Evolutionary conservation across 352 stramenopile genomes (phyloP), one percentile per base, ranked within the genome.

Genomic region (Pythium scleroteichum): DNA sequence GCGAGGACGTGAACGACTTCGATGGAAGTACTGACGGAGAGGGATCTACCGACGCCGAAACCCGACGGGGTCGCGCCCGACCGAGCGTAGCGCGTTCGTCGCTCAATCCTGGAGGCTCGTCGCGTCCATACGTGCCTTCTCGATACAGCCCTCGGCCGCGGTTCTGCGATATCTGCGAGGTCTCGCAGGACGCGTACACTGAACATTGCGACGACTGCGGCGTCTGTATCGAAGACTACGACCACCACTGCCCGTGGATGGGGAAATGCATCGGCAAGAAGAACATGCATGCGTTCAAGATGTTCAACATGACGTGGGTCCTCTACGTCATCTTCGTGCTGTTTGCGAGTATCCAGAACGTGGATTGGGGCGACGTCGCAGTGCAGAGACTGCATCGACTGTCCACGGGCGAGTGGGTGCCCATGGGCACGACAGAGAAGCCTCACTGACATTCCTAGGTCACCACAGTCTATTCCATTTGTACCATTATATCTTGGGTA

Each of bases 241-340:
- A 94, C 44, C 94, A 98, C 75, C 90, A 98, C 64, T 98, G 92
- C 73, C 91, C 93, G 32, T 98, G 90, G 89, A 97, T 97, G 86
- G 90, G 92, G 47, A 98, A 96, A 50, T 97, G 90, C 66, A 97
- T 98, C 65, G 93, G 91, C 17, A 83, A 87, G 63, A 85, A 76
- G 54, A 98, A 97, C 76, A 90, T 97, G 67, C 78, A 78, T 51
- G 81, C 82, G 35, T 98, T 98, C 73, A 76, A 96, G 55, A 76
- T 87, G 53, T 98, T 98, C 71, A 93, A 93, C 62, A 38, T 82
- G 41, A 70, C 69, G 38, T 93, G 84, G 84, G 71, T 97, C 14
- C 52, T 92, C 42, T 96, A 95, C 66, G 71, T 96, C 4, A 66
- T 90, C 10, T 97, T 96, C 33, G 78, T 89, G 50, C 55, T 93